Conservation (phyloP, 2,329 filamentous ascomycete species). For the Colletotrichum camelliae region DNA sequence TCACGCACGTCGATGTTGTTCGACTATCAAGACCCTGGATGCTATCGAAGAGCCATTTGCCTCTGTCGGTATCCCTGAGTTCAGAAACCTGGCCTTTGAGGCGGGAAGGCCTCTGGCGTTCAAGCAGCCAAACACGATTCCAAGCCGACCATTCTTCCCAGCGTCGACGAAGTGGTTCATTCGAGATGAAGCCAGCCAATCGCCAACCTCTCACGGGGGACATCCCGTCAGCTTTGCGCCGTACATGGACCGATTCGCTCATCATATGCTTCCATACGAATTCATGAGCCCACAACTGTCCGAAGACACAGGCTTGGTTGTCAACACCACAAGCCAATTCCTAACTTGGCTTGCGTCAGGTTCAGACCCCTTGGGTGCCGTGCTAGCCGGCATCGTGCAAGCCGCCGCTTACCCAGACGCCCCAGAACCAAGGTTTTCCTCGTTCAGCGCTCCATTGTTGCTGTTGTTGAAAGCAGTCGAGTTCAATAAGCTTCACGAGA, state of each 20-base stretch:
- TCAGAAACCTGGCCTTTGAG: conserved; percentile 1
- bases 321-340: conserved; percentile 6
- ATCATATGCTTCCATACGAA: conserved; percentile 32
- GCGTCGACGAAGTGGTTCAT: conserved; percentile 33
- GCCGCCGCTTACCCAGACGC: conserved; percentile 28
- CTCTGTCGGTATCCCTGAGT: neutral
- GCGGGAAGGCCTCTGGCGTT: conserved; percentile 22
- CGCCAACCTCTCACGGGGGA: neutral
- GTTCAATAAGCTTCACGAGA: conserved; percentile 44
- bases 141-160: conserved; percentile 24
- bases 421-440: conserved; percentile 49
- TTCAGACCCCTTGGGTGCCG: conserved; percentile 30
- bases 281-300: conserved; percentile 27
- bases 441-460: conserved; percentile 65
- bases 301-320: neutral
- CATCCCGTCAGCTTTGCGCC: neutral
- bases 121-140: conserved; percentile 23
- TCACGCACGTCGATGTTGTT: neutral
- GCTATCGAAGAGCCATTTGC: neutral
- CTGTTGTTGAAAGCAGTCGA: conserved; percentile 66
- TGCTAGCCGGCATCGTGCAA: conserved; percentile 35
- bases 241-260: conserved; percentile 25
- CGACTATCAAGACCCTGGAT: neutral
- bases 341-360: conserved; percentile 18
- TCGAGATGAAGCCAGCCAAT: neutral